phyloP scores from a whole-genome alignment of 495 filamentous ascomycete species.

The Penicillium diatomitis region DNA sequence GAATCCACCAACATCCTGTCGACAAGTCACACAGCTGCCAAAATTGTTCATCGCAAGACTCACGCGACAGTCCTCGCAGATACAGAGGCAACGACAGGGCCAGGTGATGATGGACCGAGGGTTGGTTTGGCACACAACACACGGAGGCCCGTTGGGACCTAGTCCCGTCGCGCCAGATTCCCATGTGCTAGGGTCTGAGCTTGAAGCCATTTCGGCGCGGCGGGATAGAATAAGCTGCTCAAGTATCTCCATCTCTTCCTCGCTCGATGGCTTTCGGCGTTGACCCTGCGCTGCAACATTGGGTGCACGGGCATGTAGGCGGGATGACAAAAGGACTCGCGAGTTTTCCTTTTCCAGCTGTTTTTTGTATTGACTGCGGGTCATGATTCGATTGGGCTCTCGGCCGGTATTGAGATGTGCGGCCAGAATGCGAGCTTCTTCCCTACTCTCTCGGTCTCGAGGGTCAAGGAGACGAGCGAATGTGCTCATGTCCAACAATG shows the following conservation, averaged over 20 bases:
- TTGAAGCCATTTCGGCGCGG: conserved; percentile 22
- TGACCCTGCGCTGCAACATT: conserved; percentile 15
- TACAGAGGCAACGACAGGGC: conserved; percentile 89
- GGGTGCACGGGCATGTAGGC: conserved; percentile 14
- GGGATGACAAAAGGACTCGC: conserved; percentile 49
- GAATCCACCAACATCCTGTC: conserved; percentile 78
- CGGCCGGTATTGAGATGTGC: conserved; percentile 59
- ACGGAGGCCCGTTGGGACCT: conserved; percentile 69
- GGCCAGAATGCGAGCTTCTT: conserved; percentile 74
- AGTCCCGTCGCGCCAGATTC: conserved; percentile 60
- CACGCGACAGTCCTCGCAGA: conserved; percentile 92
- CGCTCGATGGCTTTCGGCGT: conserved; percentile 38
- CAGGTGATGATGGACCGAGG: conserved; percentile 87
- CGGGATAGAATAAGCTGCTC: conserved; percentile 72
- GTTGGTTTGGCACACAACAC: conserved; percentile 85
- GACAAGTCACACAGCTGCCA: conserved; percentile 87
- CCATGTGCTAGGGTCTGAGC: conserved; percentile 39
- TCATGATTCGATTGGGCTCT: conserved; percentile 47
- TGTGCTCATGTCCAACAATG: conserved; percentile 53
- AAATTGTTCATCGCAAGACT: conserved; percentile 95
- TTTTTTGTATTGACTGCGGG: conserved; percentile 65
- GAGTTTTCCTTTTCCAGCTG: conserved; percentile 55
- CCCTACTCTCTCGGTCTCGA: conserved; percentile 60
- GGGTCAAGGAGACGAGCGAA: conserved; percentile 82
- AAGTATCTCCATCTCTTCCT: conserved; percentile 72